Conservation (phyloP, 2,329 filamentous ascomycete genomes). For the Amesomyces nigricolor region DNA sequence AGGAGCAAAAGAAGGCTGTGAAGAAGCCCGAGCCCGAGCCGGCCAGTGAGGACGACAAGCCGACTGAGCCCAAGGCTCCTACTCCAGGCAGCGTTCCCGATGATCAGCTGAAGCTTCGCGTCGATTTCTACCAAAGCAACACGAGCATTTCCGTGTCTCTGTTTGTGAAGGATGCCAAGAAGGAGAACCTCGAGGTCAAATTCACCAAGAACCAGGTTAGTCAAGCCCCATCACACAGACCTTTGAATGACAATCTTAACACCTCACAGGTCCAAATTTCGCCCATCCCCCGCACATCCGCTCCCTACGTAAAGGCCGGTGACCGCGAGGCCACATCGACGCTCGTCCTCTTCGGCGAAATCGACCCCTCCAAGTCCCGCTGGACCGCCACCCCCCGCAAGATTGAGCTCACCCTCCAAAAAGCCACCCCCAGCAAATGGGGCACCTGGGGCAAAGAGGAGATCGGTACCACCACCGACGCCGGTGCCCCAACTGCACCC, state of each 20-base stretch:
- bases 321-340: slow-evolving; percentile 25
- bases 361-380: slow-evolving; percentile 23
- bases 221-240: not conserved
- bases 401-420: slow-evolving; percentile 32
- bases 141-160: slow-evolving; percentile 34
- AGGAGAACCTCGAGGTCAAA: slow-evolving; percentile 24
- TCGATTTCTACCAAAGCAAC: slow-evolving; percentile 39
- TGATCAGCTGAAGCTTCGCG: slow-evolving; percentile 33
- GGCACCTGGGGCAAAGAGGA: slow-evolving; percentile 28
- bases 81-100: slow-evolving; percentile 20
- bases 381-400: slow-evolving; percentile 30
- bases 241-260: slow-evolving; percentile 1
- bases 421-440: slow-evolving; percentile 31
- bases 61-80: slow-evolving; percentile 3
- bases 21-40: slow-evolving; percentile 9
- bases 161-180: slow-evolving; percentile 37
- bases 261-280: slow-evolving; percentile 20
- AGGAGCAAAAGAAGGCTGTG: slow-evolving; percentile 26
- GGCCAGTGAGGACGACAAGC: slow-evolving; percentile 8
- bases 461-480: slow-evolving; percentile 9
- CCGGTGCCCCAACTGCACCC: not conserved
- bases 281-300: slow-evolving; percentile 23
- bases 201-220: slow-evolving; percentile 22
- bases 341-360: slow-evolving; percentile 24
- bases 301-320: slow-evolving; percentile 24